Evolutionary conservation across 345 rosid genomes (phyloP).

Genomic region (rapeseed (Brassica napus)): DNA sequence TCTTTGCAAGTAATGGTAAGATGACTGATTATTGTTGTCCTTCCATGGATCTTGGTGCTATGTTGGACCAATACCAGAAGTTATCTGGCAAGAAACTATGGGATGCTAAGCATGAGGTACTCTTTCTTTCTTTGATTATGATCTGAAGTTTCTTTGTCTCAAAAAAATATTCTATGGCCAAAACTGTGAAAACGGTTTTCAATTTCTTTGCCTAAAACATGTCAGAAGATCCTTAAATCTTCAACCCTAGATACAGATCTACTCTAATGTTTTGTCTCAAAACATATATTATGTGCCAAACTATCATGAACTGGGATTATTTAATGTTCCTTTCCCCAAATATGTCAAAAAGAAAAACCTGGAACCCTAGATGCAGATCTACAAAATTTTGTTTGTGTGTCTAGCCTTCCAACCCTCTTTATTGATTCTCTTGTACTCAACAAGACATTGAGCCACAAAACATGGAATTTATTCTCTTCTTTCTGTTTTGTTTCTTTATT

Average conservation of each 20-base stretch:
- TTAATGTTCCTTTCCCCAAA: constrained; percentile 15
- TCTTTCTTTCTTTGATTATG: not conserved
- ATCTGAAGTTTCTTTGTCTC: constrained; percentile 11
- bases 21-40: constrained; percentile 72
- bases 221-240: constrained; percentile 44
- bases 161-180: constrained; percentile 26
- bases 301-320: constrained; percentile 36
- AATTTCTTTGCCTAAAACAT: constrained; percentile 47
- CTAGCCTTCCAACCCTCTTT: constrained; percentile 30
- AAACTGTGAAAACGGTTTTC: not conserved
- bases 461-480: constrained; percentile 38
- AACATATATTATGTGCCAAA: constrained; percentile 29
- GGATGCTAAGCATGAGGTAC: constrained; percentile 98
- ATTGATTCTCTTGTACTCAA: constrained; percentile 30
- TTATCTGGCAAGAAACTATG: constrained; percentile 77
- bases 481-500: not conserved
- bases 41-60: constrained; percentile 59
- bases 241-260: constrained; percentile 64
- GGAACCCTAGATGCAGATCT: constrained; percentile 42
- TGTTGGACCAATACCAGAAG: constrained; percentile 79
- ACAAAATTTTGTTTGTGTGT: constrained; percentile 21
- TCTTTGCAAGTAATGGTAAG: constrained; percentile 64
- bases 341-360: constrained; percentile 47
- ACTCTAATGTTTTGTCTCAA: constrained; percentile 38
- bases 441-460: constrained; percentile 37